phyloP scores from a whole-genome alignment of 164 flowering plant genomes.

The Vitis cinerea region DNA sequence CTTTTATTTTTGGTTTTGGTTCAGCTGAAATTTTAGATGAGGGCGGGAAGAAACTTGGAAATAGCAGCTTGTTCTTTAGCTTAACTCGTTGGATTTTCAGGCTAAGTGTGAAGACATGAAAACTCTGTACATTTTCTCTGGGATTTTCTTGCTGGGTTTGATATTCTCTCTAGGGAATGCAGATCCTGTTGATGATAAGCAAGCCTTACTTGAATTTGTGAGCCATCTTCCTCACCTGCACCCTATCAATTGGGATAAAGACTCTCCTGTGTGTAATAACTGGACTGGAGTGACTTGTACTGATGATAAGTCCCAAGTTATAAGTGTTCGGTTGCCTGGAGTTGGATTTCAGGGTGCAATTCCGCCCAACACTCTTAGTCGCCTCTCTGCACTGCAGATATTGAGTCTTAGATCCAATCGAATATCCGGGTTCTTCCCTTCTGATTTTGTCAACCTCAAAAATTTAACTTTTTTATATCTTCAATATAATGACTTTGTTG shows the following conservation, averaged over 20 bases:
- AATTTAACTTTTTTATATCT: constrained; percentile 58
- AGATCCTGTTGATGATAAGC: constrained; percentile 45
- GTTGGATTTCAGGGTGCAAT: constrained; percentile 60
- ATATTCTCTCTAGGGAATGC: constrained; percentile 17
- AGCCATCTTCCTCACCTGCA: constrained; percentile 42
- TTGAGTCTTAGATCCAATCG: constrained; percentile 66
- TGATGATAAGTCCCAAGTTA: constrained; percentile 39
- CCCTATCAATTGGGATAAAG: constrained; percentile 48
- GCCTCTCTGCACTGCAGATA: constrained; percentile 55
- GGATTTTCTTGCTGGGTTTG: constrained; percentile 30
- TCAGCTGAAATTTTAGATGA: constrained; percentile 5
- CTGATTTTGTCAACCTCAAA: constrained; percentile 46
- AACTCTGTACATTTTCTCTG: constrained; percentile 9
- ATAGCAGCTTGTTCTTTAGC: not conserved
- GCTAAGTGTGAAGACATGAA: constrained; percentile 12
- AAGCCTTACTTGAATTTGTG: constrained; percentile 59
- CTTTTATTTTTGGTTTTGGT: not conserved
- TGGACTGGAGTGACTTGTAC: constrained; percentile 71
- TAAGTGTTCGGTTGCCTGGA: constrained; percentile 56
- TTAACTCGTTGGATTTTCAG: not conserved
- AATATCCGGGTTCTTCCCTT: constrained; percentile 54
- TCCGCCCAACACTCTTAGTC: constrained; percentile 54
- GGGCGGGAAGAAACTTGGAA: not conserved
- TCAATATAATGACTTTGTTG: constrained; percentile 56
- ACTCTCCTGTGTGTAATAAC: constrained; percentile 38